Base-by-base conservation (phyloP, 345 rosid genomes). In the Pugionium cornutum region DNA sequence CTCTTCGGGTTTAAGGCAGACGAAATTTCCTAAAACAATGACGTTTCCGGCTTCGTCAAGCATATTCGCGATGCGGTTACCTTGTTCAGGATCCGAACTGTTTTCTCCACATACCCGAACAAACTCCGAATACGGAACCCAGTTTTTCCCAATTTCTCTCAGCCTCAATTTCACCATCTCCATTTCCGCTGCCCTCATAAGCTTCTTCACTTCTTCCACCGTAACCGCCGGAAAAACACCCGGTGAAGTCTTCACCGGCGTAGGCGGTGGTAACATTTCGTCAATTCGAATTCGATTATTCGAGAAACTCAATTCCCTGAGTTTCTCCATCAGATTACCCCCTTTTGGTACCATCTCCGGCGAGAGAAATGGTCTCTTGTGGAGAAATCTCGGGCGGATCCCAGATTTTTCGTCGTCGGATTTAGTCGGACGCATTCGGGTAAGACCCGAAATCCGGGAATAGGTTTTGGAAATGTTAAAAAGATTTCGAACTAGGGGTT, bases 31-130 rank as follows among this genome's bases (percentile, higher is more conserved):
- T 25, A 90, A 27, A 2, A 94, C 86, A 73, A 94, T 70, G 53
- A 88, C 99, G 67, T 73, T 79, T 44, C 99, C 97, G 0, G 91
- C 82, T 48, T 90, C 81, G 47, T 88, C 97, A 1, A 94, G 88
- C 79, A 68, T 58, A 64, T 80, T 81, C n/a, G 96, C 96, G n/a
- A 84, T 56, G 70, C 64, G 78, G 46, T 36, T 43, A 2, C 81
- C 96, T 60, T 82, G 76, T 45, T 81, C 91, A 40, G 76, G 81
- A 82, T 87, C 91, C 71, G 85, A 76, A 60, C 75, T 82, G 5
- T 64, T 75, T 58, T 88, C 92, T 6, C 79, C 78, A 63, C 95
- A 88, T 2, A 86, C 66, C 76, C 84, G 72, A 58, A 89, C 79
- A 50, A 83, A 83, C 39, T 91, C 99, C 45, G 86, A 53, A 60